These are phyloP conservation scores for Eimeria sp. DNA, from an alignment of 169 alveolate genomes.

Conservation along the genomic window DNA sequence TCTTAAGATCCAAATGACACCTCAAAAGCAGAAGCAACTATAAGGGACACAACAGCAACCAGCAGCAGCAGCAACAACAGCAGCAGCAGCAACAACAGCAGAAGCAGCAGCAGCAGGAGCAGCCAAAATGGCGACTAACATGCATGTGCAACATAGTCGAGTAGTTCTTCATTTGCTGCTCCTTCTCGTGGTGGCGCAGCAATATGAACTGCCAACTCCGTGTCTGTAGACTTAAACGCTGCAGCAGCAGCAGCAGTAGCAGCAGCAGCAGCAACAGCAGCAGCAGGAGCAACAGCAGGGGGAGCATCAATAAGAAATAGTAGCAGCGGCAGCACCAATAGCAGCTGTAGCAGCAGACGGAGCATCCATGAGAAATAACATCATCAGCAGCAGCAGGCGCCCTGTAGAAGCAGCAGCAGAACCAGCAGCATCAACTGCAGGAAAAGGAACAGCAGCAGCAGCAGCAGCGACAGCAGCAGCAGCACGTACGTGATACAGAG, in stretches of 20 bases:
- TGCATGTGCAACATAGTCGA: not conserved
- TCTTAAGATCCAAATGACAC: not conserved
- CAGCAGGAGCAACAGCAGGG: not conserved
- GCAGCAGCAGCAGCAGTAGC: not conserved
- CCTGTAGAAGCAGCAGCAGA: not conserved
- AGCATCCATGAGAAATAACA: not conserved
- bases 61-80: too few species aligned
- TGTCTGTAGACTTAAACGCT: conserved; percentile 24
- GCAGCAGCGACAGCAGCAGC: too few species aligned
- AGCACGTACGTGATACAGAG: not conserved
- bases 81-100: not conserved
- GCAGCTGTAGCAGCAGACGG: not conserved
- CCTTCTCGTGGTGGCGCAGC: not conserved
- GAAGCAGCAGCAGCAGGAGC: not conserved
- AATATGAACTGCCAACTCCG: not conserved
- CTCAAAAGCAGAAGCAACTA: not conserved
- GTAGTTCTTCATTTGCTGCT: conserved; percentile 16
- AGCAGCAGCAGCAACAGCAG: conserved; percentile 25
- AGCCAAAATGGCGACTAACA: not conserved
- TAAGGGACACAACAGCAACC: not conserved
- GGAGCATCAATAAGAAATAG: not conserved
- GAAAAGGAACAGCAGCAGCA: too few species aligned
- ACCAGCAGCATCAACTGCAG: too few species aligned
- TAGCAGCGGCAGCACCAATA: not conserved
- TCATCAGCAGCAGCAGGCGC: not conserved